A percentile compares a stretch with the other conserved stretches of the same genome.
These are phyloP conservation scores for Tetraselmis striata DNA, from an alignment of 139 green algal genomes.

Conservation along the genomic window DNA sequence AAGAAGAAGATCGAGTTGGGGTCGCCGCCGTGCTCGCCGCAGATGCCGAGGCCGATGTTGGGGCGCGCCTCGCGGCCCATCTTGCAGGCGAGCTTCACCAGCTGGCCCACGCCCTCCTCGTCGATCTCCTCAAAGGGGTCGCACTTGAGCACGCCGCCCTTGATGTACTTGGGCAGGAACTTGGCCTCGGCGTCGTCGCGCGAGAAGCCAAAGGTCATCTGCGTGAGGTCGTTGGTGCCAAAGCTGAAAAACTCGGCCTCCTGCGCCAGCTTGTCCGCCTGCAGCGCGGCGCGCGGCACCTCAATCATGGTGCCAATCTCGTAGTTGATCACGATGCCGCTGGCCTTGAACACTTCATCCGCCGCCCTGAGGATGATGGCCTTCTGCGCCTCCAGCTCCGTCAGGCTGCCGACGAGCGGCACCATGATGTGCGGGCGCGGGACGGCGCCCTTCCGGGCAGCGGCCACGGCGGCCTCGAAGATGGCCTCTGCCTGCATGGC, in stretches of 20 bases:
- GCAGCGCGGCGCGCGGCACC: slow-evolving; percentile 73
- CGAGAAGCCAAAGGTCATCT: slow-evolving; percentile 81
- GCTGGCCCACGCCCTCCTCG: slow-evolving; percentile 72
- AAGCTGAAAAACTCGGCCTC: slow-evolving; percentile 89
- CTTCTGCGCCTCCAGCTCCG: slow-evolving; percentile 61
- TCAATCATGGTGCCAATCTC: slow-evolving; percentile 91
- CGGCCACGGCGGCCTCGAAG: slow-evolving; percentile 70
- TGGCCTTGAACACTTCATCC: slow-evolving; percentile 31
- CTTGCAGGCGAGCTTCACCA: slow-evolving; percentile 71
- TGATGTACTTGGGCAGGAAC: slow-evolving; percentile 78
- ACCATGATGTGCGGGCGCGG: slow-evolving; percentile 86
- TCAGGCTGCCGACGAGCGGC: slow-evolving; percentile 69
- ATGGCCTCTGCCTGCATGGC: slow-evolving; percentile 68
- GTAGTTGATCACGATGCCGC: slow-evolving; percentile 36
- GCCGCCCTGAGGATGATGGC: slow-evolving; percentile 39
- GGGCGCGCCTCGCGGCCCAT: slow-evolving; percentile 53
- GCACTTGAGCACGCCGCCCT: slow-evolving; percentile 46
- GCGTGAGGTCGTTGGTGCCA: slow-evolving; percentile 92
- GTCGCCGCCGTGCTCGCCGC: slow-evolving; percentile 88
- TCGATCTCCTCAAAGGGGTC: slow-evolving; percentile 86
- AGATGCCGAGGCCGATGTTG: slow-evolving; percentile 75
- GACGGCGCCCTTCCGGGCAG: slow-evolving; percentile 34
- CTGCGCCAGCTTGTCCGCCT: slow-evolving; percentile 65
- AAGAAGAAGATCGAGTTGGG: slow-evolving; percentile 73
- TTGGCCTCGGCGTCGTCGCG: slow-evolving; percentile 80